A percentile compares a stretch with the other conserved stretches of the same genome.
phyloP scores from a whole-genome alignment of 2,329 filamentous ascomycete species.

The Elsinoe arachidis region DNA sequence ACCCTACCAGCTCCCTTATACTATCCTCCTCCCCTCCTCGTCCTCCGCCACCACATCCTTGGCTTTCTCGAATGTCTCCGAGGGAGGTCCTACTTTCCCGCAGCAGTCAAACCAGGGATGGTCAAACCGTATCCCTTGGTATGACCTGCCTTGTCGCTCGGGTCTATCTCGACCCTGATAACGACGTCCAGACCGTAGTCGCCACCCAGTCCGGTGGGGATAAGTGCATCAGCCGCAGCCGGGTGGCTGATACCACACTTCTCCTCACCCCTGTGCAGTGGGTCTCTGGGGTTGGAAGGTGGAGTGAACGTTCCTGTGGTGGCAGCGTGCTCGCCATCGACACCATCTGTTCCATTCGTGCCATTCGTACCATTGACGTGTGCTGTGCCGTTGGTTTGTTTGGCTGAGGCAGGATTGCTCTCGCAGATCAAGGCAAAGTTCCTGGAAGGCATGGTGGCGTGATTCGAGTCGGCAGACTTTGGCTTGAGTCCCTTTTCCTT shows the following conservation, averaged over 20 bases:
- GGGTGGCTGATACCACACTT: conserved; percentile 68
- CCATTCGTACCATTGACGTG: neutral
- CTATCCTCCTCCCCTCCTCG: neutral
- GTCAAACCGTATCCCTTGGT: conserved; percentile 44
- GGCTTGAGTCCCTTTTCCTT: conserved; percentile 35
- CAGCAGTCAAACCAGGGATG: conserved; percentile 37
- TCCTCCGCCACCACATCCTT: neutral
- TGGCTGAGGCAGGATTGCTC: conserved; percentile 25
- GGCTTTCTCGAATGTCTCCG: too few species aligned
- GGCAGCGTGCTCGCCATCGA: neutral
- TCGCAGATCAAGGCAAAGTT: conserved; percentile 59
- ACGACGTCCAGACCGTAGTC: conserved; percentile 39
- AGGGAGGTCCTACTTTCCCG: conserved; percentile 9
- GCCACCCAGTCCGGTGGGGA: conserved; percentile 36
- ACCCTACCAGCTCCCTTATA: neutral
- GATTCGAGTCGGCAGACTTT: conserved; percentile 65
- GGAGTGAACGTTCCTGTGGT: conserved; percentile 9
- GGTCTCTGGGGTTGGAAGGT: conserved; percentile 51
- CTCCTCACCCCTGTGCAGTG: conserved; percentile 69
- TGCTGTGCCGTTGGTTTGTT: conserved; percentile 17
- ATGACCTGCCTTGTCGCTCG: conserved; percentile 34
- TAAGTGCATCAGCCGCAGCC: conserved; percentile 47
- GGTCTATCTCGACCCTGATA: conserved; percentile 41
- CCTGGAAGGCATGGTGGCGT: conserved; percentile 70
- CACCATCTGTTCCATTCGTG: neutral